Evolutionary conservation across 148 eudicot genomes (phyloP), one percentile per base, ranked within the genome.

Genomic region (Camellia sinensis): DNA sequence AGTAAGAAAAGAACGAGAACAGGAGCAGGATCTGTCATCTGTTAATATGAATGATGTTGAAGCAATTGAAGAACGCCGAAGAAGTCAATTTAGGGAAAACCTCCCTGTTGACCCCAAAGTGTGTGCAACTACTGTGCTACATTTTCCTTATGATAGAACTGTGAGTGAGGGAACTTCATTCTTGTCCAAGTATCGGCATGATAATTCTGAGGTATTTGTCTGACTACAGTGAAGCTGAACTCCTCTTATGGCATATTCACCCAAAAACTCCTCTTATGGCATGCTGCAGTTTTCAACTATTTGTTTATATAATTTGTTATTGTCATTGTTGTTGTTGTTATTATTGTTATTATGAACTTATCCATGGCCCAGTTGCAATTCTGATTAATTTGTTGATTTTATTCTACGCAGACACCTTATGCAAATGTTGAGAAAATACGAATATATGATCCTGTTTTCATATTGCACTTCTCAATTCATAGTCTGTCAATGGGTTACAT

Each of bases 401-500:
- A 43, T 76, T 43, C n/a, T 74, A n/a, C 78, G 83, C 89, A 94
- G 97, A 88, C 18, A n/a, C 45, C 48, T 61, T 74, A n/a, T 82
- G 70, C 75, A 41, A 80, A 57, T 57, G 60, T 41, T 40, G 89
- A 80, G 76, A 84, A 82, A 64, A 61, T 80, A 79, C 89, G 76
- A 60, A 78, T 78, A 46, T 95, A 95, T 87, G 97, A 96, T 85
- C 99, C 99, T 69, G 91, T 89, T 80, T 96, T 91, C 86, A 80
- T 96, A 81, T 88, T 96, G 89, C 90, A 85, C 65, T 88, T 96
- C 79, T 90, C 99, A 17, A 87, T 91, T 85, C 95, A 93, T 79
- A 81, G 91, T 79, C 83, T 96, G 89, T 88, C 91, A 22, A 88
- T 88, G 94, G 88, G 84, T 78, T 92, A 86, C 87, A 80, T 93